A percentile compares a stretch with the other conserved stretches of the same genome.
These are phyloP conservation scores for Neurospora sp. DNA, from an alignment of 495 filamentous ascomycete species.

Conservation along the genomic window DNA sequence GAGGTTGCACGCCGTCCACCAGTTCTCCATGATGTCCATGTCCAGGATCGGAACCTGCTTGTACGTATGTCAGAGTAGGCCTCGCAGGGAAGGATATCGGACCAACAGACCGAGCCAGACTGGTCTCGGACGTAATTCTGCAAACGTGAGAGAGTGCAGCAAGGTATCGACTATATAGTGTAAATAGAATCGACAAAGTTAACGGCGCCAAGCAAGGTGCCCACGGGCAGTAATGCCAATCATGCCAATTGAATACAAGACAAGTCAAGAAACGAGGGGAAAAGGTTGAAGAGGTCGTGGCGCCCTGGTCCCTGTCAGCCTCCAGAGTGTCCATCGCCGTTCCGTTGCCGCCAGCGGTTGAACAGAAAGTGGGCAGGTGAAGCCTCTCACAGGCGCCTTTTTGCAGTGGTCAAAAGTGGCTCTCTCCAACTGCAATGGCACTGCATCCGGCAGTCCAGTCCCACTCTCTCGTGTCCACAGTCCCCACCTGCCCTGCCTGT, in stretches of 20 bases:
- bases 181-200: not conserved
- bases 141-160: not conserved
- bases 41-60: not conserved
- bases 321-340: not conserved
- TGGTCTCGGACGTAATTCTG: not conserved
- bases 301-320: not conserved
- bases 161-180: not conserved
- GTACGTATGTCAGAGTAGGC: not conserved
- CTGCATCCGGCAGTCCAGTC: not conserved
- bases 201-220: not conserved
- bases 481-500: not conserved
- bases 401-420: not conserved
- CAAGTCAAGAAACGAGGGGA: not conserved
- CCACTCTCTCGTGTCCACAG: not conserved
- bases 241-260: not conserved
- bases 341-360: not conserved
- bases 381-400: not conserved
- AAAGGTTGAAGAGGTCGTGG: not conserved
- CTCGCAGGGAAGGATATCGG: not conserved
- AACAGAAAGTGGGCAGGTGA: not conserved
- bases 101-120: not conserved
- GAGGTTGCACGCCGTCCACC: not conserved
- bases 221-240: not conserved
- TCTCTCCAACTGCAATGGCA: not conserved
- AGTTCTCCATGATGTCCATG: not conserved